A percentile compares a stretch with the other conserved stretches of the same genome.
Conservation (phyloP, 139 green algal genomes). For the Chlamydomonas sphaeroides region DNA sequence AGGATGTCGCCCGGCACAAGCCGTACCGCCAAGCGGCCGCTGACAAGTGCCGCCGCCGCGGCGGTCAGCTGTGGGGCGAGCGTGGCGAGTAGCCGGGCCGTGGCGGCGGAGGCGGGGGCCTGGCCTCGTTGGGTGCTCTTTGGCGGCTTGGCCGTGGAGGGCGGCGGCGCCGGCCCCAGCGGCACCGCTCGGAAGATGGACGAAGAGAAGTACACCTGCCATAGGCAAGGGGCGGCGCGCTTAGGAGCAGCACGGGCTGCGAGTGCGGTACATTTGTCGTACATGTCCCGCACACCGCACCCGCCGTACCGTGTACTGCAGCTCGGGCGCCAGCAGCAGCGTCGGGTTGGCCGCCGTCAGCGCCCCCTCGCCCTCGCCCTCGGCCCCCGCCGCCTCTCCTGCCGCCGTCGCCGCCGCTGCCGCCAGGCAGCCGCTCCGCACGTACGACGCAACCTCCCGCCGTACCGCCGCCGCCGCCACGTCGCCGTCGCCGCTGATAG, state of each 20-base stretch:
- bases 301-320: slow-evolving; percentile 44
- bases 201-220: slow-evolving; percentile 41
- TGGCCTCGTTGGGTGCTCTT: too few relatives aligned
- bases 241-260: too few relatives aligned
- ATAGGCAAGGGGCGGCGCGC: neutral
- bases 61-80: slow-evolving; percentile 26
- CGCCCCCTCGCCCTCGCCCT: neutral
- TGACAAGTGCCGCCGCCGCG: neutral
- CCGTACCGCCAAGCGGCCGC: neutral
- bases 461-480: neutral
- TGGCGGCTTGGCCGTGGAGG: too few relatives aligned
- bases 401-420: neutral
- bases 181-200: slow-evolving; percentile 44
- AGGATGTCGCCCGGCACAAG: slow-evolving; percentile 42
- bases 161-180: neutral
- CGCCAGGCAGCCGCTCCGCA: slow-evolving; percentile 2
- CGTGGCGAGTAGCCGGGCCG: slow-evolving; percentile 9
- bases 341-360: slow-evolving; percentile 26
- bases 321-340: slow-evolving; percentile 28
- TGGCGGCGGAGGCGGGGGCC: neutral
- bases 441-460: slow-evolving; percentile 2
- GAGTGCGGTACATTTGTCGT: too few relatives aligned
- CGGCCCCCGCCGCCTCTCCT: neutral
- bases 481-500: neutral
- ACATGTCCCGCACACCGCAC: too few relatives aligned